Base-by-base conservation (phyloP, 1,284 basidiomycete species). In the Ganoderma leucocontextum region DNA sequence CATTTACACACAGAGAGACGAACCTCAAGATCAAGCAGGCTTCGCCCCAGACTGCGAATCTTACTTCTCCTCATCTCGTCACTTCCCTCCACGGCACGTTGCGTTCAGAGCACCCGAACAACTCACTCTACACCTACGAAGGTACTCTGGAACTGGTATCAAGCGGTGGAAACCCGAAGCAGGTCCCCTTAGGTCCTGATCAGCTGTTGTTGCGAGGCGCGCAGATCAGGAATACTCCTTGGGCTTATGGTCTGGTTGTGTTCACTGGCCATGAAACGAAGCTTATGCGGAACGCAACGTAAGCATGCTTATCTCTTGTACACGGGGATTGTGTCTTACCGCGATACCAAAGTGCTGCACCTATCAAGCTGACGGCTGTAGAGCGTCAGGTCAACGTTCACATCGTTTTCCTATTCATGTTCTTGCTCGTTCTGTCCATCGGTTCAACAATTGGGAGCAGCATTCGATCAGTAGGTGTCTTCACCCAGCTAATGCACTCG, bases 1-100 rank as follows among this genome's bases (percentile, higher is more conserved):
- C 58, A 60, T 42, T 10, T 22, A 25, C 15, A 17, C 22, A n/a
- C 29, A 95, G 95, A 33, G 97, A 99, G 84, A 99, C 98, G 6
- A 99, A 99, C 78, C 86, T 99, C 74, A 99, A 99, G 84, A 99
- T 99, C 82, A 99, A 99, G 79, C 97, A 99, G 82, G 95, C 95
- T 0, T 93, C 93, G 19, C 86, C 94, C 0, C 90, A 95, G 35
- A 98, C 97, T 0, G 83, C 94, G 0, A 77, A 85, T 13, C 85
- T 98, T 53, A 96, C 91, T 12, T 89, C 93, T 1, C 96, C 97
- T 0, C 83, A 89, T 17, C 86, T 92, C 3, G 92, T 95, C 33
- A 86, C 87, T 8, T 80, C 89, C 3, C 85, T 99, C 1, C 90
- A 89, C 25, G 98, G 98, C 5, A 89, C 93, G 49, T 83, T 99